phyloP scores from a whole-genome alignment of 257 asterid species.

The Linderniella brevidens region DNA sequence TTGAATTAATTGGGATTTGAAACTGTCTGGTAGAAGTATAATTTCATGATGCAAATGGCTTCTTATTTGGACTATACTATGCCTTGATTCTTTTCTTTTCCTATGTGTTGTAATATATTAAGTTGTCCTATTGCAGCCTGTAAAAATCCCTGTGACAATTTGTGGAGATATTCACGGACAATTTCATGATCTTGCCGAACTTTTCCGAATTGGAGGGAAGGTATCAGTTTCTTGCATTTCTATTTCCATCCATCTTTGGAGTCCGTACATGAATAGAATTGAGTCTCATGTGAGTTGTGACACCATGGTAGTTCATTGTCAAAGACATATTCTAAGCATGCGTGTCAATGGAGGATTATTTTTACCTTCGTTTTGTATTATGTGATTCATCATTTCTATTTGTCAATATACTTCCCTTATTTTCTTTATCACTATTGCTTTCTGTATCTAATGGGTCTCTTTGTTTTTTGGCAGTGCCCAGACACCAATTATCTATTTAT shows the following conservation, averaged over 20 bases:
- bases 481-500: constrained; percentile 23
- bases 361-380: too few relatives aligned
- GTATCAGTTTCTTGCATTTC: constrained; percentile 22
- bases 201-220: constrained; percentile 96
- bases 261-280: constrained; percentile 6
- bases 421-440: neutral
- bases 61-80: neutral
- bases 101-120: neutral
- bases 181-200: constrained; percentile 91
- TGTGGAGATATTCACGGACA: constrained; percentile 98
- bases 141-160: constrained; percentile 85
- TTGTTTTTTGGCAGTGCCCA: constrained; percentile 21
- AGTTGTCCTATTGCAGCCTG: constrained; percentile 55
- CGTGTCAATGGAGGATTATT: too few relatives aligned
- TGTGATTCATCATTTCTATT: constrained; percentile 8
- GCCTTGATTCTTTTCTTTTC: neutral
- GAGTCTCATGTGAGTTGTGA: too few relatives aligned
- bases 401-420: neutral
- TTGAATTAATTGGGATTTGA: too few relatives aligned
- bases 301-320: too few relatives aligned
- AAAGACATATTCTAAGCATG: too few relatives aligned
- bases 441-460: neutral
- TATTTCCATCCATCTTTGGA: constrained; percentile 7
- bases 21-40: too few relatives aligned
- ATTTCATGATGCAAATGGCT: too few relatives aligned